Base-by-base conservation (phyloP, 495 filamentous ascomycete genomes). In the Venustampulla echinocandica region DNA sequence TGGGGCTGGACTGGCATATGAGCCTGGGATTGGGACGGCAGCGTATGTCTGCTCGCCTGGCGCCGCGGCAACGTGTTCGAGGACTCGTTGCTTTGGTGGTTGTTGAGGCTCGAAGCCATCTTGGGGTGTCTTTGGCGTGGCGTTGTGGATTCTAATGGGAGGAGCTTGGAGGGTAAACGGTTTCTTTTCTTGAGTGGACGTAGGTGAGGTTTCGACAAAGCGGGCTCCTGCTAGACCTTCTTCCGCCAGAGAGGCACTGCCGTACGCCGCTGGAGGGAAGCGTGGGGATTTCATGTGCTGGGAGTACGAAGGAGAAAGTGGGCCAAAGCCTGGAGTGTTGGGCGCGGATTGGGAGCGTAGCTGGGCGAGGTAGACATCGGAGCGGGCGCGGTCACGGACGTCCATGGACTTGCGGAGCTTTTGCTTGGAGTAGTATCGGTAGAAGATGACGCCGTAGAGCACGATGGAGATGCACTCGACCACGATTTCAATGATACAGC, bases 351-450 rank as follows among this genome's bases (percentile, higher is more conserved):
- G 88, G 7, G 81, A 73, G 53, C 85, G 87, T 5, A 97, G 79
- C 59, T 97, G 92, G 36, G 90, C 92, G 43, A 97, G 87, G 71
- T 96, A 97, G 46, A 98, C 74, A 61, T 95, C 89, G 54, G 81
- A 86, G 47, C 92, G 84, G 54, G 92, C 92, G 58, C 81, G 82
- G 74, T 99, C 92, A 55, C 92, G 90, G 58, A 83, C 68, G 64
- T 95, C 85, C 90, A 99, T 97, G 42, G 87, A 86, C 69, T 95
- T 97, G 64, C 82, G 82, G 46, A 99, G 85, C 57, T 81, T 79
- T 61, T 86, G 84, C 74, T 99, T 99, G 47, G 85, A 85, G 76
- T 87, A 92, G 73, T 94, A 85, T 54, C 92, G 85, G 74, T 92
- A 97, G 70, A 95, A 95, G 62, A 93, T 80, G 61, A 96, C 75